Conservation (phyloP, 441 rosid species). For the Pelargonium citronellum region DNA sequence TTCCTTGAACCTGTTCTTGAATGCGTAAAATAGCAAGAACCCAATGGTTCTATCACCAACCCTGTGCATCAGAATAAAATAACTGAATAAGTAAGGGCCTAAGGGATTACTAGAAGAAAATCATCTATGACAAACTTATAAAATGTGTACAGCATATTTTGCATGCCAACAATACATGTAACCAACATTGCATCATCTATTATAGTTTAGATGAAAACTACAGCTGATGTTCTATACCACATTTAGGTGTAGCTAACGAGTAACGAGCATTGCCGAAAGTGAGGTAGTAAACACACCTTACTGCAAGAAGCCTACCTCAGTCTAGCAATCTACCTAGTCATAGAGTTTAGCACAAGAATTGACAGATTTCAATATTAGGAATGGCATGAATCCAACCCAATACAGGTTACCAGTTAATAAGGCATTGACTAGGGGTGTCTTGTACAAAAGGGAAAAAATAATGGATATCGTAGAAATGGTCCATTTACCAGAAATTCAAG, state of each 20-base stretch:
- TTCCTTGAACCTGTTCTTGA: constrained; percentile 65
- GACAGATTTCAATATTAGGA: neutral
- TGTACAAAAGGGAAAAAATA: neutral
- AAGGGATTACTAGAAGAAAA: neutral
- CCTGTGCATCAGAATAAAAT: constrained; percentile 29
- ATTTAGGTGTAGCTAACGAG: neutral
- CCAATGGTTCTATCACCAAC: constrained; percentile 64
- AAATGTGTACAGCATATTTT: neutral
- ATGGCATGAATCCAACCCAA: neutral
- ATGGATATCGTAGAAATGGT: neutral
- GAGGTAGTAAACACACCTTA: neutral
- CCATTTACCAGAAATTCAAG: neutral
- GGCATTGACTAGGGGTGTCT: neutral
- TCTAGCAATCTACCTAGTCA: neutral
- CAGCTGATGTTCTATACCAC: neutral
- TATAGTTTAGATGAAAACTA: neutral
- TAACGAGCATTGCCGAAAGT: neutral
- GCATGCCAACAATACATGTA: neutral
- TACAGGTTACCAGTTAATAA: neutral
- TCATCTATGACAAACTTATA: neutral
- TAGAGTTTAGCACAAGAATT: neutral
- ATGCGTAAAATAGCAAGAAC: constrained; percentile 58
- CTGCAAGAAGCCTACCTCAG: neutral
- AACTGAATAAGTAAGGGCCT: neutral
- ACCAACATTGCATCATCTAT: neutral